These are phyloP conservation scores for Neurospora tetrasperma DNA, from an alignment of 495 filamentous ascomycete species.

Conservation along the genomic window DNA sequence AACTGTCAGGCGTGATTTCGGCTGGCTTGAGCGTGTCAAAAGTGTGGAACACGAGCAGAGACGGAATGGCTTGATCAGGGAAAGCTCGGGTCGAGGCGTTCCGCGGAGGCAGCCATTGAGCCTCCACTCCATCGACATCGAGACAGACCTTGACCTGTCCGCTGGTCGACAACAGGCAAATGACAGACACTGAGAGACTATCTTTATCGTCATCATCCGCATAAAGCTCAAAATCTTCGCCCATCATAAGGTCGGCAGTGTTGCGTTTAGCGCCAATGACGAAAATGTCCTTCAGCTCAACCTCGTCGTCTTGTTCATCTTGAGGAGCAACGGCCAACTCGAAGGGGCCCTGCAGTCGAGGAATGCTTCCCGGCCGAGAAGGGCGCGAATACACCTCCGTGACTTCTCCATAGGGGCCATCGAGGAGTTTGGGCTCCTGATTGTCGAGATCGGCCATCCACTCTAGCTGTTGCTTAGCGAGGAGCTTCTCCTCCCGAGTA, in stretches of 20 bases:
- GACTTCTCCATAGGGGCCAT: conserved; percentile 28
- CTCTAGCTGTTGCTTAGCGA: conserved; percentile 59
- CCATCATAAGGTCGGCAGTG: conserved; percentile 47
- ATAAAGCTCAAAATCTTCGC: conserved; percentile 47
- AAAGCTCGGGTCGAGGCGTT: conserved; percentile 31
- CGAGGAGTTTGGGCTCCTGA: conserved; percentile 53
- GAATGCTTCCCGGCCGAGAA: conserved; percentile 56
- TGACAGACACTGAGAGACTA: conserved; percentile 57
- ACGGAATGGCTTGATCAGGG: conserved; percentile 20
- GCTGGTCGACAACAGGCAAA: conserved; percentile 65
- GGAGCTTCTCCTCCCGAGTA: conserved; percentile 46
- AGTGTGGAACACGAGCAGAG: conserved; percentile 41
- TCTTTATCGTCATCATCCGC: conserved; percentile 47
- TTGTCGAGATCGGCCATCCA: conserved; percentile 77
- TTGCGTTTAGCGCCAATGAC: conserved; percentile 47
- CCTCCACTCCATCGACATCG: conserved; percentile 69
- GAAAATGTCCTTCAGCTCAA: conserved; percentile 44
- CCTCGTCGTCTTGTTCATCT: conserved; percentile 56
- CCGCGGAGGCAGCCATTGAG: conserved; percentile 67
- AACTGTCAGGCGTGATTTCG: conserved; percentile 42
- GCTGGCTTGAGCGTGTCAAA: conserved; percentile 50
- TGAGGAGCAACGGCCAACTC: conserved; percentile 54
- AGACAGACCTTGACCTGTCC: conserved; percentile 70
- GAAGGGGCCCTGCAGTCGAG: conserved; percentile 80
- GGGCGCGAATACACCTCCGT: conserved; percentile 62